Evolutionary conservation across 106 monocot species (phyloP), one percentile per base, ranked within the genome.

Genomic region (Apostasia ramifera): DNA sequence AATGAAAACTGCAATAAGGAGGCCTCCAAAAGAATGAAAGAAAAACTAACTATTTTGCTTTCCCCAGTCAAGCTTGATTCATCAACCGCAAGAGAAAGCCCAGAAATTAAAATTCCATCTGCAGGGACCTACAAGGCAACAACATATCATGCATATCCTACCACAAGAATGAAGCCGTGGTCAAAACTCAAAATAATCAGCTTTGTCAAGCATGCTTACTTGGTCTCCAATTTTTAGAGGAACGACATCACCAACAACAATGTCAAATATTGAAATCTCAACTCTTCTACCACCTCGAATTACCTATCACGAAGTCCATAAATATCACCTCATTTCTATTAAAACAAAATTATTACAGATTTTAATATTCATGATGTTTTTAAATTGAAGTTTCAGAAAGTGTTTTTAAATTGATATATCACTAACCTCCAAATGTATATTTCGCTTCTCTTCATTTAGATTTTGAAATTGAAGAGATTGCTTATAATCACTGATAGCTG

Each of bases 61-160:
- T 97, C 95, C 68, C 95, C 95, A 4, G 95, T 97, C 86, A 97
- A 83, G 52, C 95, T 97, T 50, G 95, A 97, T 81, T 97, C 95
- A 73, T 97, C 95, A 58, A 97, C 81, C 0, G 86, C 66, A 74
- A 97, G 86, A 67, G 95, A 97, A 56, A 92, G 82, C 44, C 92
- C 95, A 69, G 66, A 71, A 49, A 92, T 74, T 54, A 97, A 75
- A 66, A 97, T 55, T 7, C 95, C 95, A 81, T 92, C 95, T 53
- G 95, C 92, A 74, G 95, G 95, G 54, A 97, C 85, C 94, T 94
- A 59, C 1, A 51, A 65, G 40, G 13, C 57, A 79, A 44, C 53
- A 71, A 50, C 44, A 71, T 41, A 6, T 43, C 46, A 5, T 51
- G 57, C 51, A 26, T 49, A 65, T 37, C 37, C 26, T 5, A 65